These are phyloP conservation scores for Medicago ruthenica DNA, from an alignment of 306 rosid species.

Conservation along the genomic window DNA sequence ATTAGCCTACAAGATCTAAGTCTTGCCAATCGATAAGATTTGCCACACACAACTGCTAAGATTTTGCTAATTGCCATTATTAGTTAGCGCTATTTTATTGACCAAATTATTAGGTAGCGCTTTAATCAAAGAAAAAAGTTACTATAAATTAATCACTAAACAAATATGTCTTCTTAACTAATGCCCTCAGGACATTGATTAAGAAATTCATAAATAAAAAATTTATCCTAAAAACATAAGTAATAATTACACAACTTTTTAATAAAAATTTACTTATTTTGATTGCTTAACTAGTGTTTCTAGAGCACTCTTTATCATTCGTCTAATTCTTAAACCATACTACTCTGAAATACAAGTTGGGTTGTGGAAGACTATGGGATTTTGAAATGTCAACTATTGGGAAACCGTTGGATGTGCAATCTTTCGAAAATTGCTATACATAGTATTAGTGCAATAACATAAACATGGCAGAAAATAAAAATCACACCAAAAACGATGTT, in stretches of 20 bases:
- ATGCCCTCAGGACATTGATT: too few relatives aligned
- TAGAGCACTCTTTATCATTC: too few relatives aligned
- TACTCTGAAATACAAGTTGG: conserved; percentile 37
- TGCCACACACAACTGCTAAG: conserved; percentile 49
- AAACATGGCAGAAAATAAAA: neutral
- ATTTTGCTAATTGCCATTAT: conserved; percentile 48
- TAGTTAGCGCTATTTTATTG: neutral
- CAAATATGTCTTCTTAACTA: too few relatives aligned
- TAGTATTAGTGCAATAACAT: conserved; percentile 17
- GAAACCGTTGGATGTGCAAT: conserved; percentile 38
- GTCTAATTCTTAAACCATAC: too few relatives aligned
- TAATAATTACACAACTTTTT: too few relatives aligned
- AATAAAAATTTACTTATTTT: too few relatives aligned
- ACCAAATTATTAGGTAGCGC: conserved; percentile 34
- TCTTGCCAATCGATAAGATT: conserved; percentile 55
- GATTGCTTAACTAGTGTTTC: too few relatives aligned
- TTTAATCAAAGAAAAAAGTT: conserved; percentile 36
- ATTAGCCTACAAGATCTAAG: conserved; percentile 38
- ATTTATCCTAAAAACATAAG: too few relatives aligned
- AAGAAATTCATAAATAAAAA: too few relatives aligned
- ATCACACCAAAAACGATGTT: conserved; percentile 39
- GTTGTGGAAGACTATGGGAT: conserved; percentile 30
- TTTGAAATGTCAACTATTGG: conserved; percentile 45
- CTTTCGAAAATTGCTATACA: conserved; percentile 10
- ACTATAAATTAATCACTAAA: too few relatives aligned